Evolutionary conservation across 305 asterid genomes (phyloP).

Genomic region (Fraxinus dipetala): DNA sequence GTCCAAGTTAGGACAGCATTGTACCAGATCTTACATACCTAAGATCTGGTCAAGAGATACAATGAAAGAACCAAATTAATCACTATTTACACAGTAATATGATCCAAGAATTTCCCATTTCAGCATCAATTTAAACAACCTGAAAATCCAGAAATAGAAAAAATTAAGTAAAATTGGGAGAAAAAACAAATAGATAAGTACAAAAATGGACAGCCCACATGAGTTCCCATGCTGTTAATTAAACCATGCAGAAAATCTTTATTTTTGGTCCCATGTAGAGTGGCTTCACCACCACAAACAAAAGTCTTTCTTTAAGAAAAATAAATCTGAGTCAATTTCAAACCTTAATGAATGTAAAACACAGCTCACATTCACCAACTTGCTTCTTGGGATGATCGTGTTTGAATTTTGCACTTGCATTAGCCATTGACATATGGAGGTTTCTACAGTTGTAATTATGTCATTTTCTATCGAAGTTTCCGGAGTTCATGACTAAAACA

Average conservation of each 20-base stretch:
- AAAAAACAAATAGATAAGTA: conserved; percentile 19
- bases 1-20: background rate
- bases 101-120: background rate
- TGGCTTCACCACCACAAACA: conserved; percentile 52
- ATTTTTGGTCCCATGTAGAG: conserved; percentile 43
- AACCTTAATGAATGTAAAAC: conserved; percentile 35
- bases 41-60: conserved; percentile 27
- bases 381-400: conserved; percentile 24
- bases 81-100: conserved; percentile 1
- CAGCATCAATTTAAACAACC: conserved; percentile 11
- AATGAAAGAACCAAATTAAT: conserved; percentile 21
- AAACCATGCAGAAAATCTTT: conserved; percentile 39
- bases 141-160: background rate
- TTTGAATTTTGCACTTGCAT: conserved; percentile 45
- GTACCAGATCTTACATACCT: conserved; percentile 10
- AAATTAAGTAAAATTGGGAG: background rate
- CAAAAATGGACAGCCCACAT: conserved; percentile 56
- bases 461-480: conserved; percentile 34
- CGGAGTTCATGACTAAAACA: background rate
- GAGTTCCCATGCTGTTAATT: conserved; percentile 64
- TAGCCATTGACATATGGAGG: conserved; percentile 19
- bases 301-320: conserved; percentile 9
- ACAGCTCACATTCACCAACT: conserved; percentile 37
- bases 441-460: conserved; percentile 36
- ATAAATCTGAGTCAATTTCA: conserved; percentile 32